Conservation (phyloP, 148 eudicot species). For the Talinum fruticosum region DNA sequence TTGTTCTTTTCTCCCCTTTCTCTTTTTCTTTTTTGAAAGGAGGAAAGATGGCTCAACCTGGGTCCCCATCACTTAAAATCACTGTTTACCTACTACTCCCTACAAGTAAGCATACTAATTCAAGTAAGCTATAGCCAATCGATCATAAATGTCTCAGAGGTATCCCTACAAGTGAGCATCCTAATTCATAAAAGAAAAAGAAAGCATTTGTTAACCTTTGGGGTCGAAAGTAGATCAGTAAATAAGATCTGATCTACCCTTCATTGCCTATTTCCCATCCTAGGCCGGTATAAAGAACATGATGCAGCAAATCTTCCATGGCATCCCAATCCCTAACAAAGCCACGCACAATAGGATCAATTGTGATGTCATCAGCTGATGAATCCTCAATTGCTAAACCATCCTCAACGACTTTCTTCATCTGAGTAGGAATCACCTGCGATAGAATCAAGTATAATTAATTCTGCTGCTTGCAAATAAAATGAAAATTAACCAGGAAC, state of each 20-base stretch:
- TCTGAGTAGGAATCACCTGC: constrained; percentile 71
- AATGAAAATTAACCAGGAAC: background rate
- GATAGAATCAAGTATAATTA: constrained; percentile 20
- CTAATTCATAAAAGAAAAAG: background rate
- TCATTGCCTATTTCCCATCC: constrained; percentile 92
- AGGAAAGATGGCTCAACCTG: background rate
- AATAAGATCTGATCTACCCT: constrained; percentile 79
- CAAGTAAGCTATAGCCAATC: no score
- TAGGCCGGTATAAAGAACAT: constrained; percentile 63
- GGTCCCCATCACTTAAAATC: background rate
- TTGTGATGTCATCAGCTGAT: constrained; percentile 37
- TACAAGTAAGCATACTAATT: no score
- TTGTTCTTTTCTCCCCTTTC: no score
- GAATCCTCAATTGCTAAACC: constrained; percentile 36
- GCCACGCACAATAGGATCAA: constrained; percentile 79
- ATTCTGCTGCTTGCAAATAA: background rate
- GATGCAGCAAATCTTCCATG: constrained; percentile 78
- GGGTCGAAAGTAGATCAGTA: constrained; percentile 75
- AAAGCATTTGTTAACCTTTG: constrained; percentile 48
- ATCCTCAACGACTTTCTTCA: constrained; percentile 66
- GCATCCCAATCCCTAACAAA: constrained; percentile 82
- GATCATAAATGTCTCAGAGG: background rate
- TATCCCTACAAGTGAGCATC: background rate
- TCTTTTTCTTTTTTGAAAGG: no score
- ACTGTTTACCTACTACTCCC: no score